Percentiles rank a stretch among this genome's conserved stretches.
phyloP scores from a whole-genome alignment of 345 rosid genomes.

The Cardamine chenopodiifolia region DNA sequence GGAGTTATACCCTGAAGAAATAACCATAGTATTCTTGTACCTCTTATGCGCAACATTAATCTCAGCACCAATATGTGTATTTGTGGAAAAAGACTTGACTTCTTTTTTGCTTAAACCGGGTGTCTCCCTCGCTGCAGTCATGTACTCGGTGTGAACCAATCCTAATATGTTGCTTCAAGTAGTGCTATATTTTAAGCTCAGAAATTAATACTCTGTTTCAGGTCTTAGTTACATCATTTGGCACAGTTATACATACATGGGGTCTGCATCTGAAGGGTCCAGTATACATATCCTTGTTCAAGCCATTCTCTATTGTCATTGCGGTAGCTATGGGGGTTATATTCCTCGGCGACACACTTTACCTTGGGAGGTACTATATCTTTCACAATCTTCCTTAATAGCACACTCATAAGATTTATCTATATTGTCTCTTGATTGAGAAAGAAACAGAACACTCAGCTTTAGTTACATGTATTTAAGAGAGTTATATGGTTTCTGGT shows the following conservation, averaged over 20 bases:
- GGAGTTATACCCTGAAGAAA: slow-evolving; percentile 49
- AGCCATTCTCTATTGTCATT: slow-evolving; percentile 47
- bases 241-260: slow-evolving; percentile 40
- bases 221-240: slow-evolving; percentile 28
- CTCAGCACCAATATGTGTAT: slow-evolving; percentile 45
- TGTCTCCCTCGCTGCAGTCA: slow-evolving; percentile 35
- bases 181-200: neutral
- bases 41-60: slow-evolving; percentile 38
- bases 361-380: slow-evolving; percentile 45
- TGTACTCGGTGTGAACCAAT: slow-evolving; percentile 47
- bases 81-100: slow-evolving; percentile 43
- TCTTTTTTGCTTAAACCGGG: slow-evolving; percentile 47
- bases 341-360: slow-evolving; percentile 47
- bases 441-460: neutral
- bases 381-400: neutral
- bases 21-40: slow-evolving; percentile 39
- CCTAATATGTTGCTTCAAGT: neutral
- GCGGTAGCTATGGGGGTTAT: slow-evolving; percentile 43
- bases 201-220: slow-evolving; percentile 5
- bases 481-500: slow-evolving; percentile 5
- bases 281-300: slow-evolving; percentile 49
- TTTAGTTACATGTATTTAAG: neutral
- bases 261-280: slow-evolving; percentile 50
- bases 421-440: neutral
- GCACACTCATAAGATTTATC: neutral